Base-by-base conservation (phyloP, 1,284 basidiomycete species). In the Athelia sp. region DNA sequence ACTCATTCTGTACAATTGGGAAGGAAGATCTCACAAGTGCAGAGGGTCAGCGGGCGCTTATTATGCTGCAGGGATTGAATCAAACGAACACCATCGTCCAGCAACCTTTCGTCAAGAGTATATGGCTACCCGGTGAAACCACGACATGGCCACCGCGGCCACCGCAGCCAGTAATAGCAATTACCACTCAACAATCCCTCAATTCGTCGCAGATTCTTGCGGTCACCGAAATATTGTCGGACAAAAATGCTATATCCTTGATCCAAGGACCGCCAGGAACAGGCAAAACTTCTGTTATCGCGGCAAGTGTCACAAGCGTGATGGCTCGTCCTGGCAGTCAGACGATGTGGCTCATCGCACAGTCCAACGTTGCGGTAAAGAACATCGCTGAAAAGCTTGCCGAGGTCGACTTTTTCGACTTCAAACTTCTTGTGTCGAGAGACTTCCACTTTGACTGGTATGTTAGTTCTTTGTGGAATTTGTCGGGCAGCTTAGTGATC, bases 221-320 rank as follows among this genome's bases (percentile, higher is more conserved):
- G 55, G 72, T 83, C 10, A 64, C 75, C 15, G 61, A 66, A 1
- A 84, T 84, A 78, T 67, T 81, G 8, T 71, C 73, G 10, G 69
- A 57, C 18, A 44, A 47, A 3, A 49, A 63, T 36, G 58, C 57
- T 8, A 48, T 69, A 15, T 56, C 57, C 17, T 47, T 73, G 8
- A 64, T 71, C 17, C 66, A 71, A 35, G 72, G 71, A 4, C 76
- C 76, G 24, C 76, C 78, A 34, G 77, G 78, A 3, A 75, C 75
- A 46, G 79, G 82, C 3, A 84, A 84, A 58, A 84, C 82, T 0
- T 78, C 77, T 26, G 81, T 84, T 2, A 86, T 87, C 58, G 79
- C 82, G 3, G 71, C 77, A 13, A 81, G 66, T 69, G 82, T 86
- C 4, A 61, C 67, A 1, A 70, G 66, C 44, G 56, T 69, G 21